Percentiles rank a stretch among this genome's conserved stretches.
Conservation (phyloP, 169 alveolate species). For the Babesia divergens region DNA sequence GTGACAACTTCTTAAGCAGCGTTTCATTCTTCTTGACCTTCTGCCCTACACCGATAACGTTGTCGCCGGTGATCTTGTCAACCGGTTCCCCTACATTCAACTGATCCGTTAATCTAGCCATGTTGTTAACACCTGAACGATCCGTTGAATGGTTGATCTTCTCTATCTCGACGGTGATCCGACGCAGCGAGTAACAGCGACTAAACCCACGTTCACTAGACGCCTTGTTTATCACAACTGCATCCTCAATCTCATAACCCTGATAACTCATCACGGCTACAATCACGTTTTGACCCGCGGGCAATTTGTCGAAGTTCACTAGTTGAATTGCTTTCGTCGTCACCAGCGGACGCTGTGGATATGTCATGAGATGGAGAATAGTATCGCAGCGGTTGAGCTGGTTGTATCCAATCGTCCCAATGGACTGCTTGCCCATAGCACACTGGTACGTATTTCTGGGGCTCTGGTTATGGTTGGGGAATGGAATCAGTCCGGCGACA, state of each 20-base stretch:
- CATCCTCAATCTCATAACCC: conserved; percentile 99
- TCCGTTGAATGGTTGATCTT: conserved; percentile 59
- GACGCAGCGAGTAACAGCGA: conserved; percentile 80
- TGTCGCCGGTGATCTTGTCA: conserved; percentile 36
- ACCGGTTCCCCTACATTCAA: conserved; percentile 1
- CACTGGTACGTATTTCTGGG: conserved; percentile 99
- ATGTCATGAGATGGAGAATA: conserved; percentile 88
- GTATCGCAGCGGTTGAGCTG: conserved; percentile 91
- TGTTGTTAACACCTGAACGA: neutral
- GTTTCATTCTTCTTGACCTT: conserved; percentile 83
- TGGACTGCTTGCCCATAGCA: conserved; percentile 99
- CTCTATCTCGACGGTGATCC: conserved; percentile 77
- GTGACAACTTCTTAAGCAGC: conserved; percentile 82
- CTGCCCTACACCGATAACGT: conserved; percentile 58
- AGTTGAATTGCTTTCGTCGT: conserved; percentile 96
- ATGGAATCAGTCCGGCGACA: conserved; percentile 98
- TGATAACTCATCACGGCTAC: conserved; percentile 99
- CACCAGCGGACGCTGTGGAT: conserved; percentile 98
- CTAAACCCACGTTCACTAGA: conserved; percentile 99
- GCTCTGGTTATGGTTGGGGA: conserved; percentile 99
- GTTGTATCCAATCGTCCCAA: conserved; percentile 97
- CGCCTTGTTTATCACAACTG: conserved; percentile 94
- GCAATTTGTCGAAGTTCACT: conserved; percentile 93
- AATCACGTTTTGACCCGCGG: conserved; percentile 99
- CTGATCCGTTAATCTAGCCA: neutral